Conservation (phyloP, 2,329 filamentous ascomycete genomes). For the Penicillium aurantiogriseum region DNA sequence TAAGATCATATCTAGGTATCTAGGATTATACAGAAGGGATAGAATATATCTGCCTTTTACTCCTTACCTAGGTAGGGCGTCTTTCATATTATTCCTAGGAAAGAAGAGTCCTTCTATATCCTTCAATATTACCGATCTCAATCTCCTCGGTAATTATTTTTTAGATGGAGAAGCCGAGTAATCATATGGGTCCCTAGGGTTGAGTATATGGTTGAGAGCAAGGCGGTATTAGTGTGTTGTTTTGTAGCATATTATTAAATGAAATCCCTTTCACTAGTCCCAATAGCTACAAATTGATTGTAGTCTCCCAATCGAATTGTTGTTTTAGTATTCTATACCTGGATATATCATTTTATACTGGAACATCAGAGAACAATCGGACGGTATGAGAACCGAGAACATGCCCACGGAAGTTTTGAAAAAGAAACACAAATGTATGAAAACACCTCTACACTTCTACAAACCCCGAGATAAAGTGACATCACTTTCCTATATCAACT, state of each 20-base stretch:
- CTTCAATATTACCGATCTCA: too few relatives aligned
- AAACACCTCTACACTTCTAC: not conserved
- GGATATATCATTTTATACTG: not conserved
- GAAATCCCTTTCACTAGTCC: not conserved
- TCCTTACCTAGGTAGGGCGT: too few relatives aligned
- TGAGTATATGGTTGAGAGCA: too few relatives aligned
- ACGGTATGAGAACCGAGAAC: not conserved
- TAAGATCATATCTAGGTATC: too few relatives aligned
- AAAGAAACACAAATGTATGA: too few relatives aligned
- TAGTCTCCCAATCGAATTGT: not conserved
- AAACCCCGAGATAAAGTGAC: not conserved
- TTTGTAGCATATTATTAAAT: not conserved
- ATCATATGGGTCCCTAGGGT: too few relatives aligned
- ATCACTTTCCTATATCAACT: not conserved
- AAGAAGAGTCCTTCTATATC: too few relatives aligned
- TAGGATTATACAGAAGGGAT: too few relatives aligned
- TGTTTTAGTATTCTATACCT: not conserved
- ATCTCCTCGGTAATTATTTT: too few relatives aligned
- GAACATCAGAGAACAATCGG: not conserved
- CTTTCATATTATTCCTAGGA: too few relatives aligned
- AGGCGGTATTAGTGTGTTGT: not conserved
- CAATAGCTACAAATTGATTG: not conserved
- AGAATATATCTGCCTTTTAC: too few relatives aligned
- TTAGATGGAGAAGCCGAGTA: too few relatives aligned
- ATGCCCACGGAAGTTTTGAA: not conserved